Evolutionary conservation across 2,329 filamentous ascomycete genomes (phyloP).

Genomic region (Pseudomassariella vexata): DNA sequence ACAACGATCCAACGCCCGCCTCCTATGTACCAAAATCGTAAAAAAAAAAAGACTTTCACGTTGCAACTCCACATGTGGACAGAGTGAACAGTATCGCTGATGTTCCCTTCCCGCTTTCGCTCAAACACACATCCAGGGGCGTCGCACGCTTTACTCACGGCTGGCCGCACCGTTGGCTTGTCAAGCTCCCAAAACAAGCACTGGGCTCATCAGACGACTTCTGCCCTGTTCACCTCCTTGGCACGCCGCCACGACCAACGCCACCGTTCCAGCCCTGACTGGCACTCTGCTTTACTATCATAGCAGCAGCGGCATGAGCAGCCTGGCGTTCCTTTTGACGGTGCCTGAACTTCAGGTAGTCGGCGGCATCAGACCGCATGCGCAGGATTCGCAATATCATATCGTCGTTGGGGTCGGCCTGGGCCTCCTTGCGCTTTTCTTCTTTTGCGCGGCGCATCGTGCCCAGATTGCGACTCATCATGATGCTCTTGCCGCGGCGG

Average conservation of each 20-base stretch:
- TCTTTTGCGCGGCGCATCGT: conserved; percentile 96
- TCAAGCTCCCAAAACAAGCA: too few relatives aligned
- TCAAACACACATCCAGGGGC: too few relatives aligned
- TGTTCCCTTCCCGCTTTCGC: too few relatives aligned
- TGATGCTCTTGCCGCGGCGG: conserved; percentile 69
- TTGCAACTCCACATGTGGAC: too few relatives aligned
- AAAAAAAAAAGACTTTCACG: too few relatives aligned
- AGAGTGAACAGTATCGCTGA: too few relatives aligned
- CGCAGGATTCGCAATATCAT: conserved; percentile 94
- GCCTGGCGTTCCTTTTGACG: conserved; percentile 91
- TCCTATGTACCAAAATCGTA: too few relatives aligned
- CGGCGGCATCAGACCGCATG: conserved; percentile 86
- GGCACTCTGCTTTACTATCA: conserved; percentile 91
- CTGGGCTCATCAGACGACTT: too few relatives aligned
- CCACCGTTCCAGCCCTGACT: conserved; percentile 46
- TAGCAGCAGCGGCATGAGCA: conserved; percentile 82
- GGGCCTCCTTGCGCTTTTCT: conserved; percentile 89
- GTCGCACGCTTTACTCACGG: too few relatives aligned
- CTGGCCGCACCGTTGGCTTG: too few relatives aligned
- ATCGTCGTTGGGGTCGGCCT: conserved; percentile 94
- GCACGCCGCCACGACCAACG: conserved; percentile 34
- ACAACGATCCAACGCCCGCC: too few relatives aligned
- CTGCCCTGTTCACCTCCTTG: conserved; percentile 34
- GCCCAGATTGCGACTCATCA: conserved; percentile 89
- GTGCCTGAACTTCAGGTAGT: conserved; percentile 84